phyloP scores from a whole-genome alignment of 768 basidiomycete species.

The Exidia glandulosa region DNA sequence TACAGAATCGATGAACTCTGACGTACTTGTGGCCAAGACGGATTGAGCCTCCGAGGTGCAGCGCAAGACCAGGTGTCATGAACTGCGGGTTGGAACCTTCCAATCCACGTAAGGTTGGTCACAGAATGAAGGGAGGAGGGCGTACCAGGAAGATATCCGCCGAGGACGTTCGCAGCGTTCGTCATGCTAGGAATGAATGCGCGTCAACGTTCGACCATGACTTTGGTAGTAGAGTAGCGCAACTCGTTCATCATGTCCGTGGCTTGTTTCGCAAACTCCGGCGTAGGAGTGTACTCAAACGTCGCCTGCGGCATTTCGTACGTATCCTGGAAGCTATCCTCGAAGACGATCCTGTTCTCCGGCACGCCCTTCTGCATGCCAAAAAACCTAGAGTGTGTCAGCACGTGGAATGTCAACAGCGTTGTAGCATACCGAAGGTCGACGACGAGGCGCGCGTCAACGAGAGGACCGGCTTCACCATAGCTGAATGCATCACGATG shows the following conservation, averaged over 20 bases:
- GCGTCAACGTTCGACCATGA: not conserved
- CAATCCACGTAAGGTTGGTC: too few species aligned
- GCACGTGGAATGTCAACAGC: not conserved
- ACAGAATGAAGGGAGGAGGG: too few species aligned
- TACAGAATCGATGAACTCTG: not conserved
- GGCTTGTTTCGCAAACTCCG: constrained; percentile 7
- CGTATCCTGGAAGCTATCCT: constrained; percentile 12
- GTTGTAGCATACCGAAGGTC: constrained; percentile 12
- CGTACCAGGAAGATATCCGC: constrained; percentile 25
- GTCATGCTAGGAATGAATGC: constrained; percentile 17
- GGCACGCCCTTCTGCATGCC: constrained; percentile 10
- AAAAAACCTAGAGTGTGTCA: constrained; percentile 10
- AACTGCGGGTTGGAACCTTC: constrained; percentile 22
- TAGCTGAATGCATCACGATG: constrained; percentile 28
- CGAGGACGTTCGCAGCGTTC: constrained; percentile 18
- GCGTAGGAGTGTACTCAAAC: constrained; percentile 12
- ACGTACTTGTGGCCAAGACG: not conserved
- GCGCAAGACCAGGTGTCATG: constrained; percentile 16
- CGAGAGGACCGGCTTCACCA: constrained; percentile 19
- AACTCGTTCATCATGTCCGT: constrained; percentile 13
- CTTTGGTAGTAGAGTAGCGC: not conserved
- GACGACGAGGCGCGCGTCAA: constrained; percentile 23
- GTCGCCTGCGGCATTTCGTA: constrained; percentile 27
- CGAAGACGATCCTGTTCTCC: constrained; percentile 11
- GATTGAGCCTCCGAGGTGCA: constrained; percentile 10